These are phyloP conservation scores for Fusarium sp. DNA, from an alignment of 2,329 filamentous ascomycete species.

Conservation along the genomic window DNA sequence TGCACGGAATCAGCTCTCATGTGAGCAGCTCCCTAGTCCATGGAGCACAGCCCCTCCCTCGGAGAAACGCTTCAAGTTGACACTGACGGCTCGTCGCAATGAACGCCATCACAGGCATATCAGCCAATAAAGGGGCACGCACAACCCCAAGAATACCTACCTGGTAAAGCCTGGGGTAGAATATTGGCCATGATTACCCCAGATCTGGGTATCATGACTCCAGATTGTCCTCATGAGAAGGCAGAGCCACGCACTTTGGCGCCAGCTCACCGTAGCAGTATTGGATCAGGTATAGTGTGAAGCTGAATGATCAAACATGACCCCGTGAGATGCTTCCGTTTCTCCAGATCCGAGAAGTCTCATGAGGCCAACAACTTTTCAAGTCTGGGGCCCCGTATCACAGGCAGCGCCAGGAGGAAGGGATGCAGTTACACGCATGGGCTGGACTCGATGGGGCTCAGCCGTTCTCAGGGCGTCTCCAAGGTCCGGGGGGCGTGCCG, in stretches of 20 bases:
- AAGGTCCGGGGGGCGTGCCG: slow-evolving; percentile 20
- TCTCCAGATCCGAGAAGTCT: slow-evolving; percentile 16
- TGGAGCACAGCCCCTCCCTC: slow-evolving; percentile 13
- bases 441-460: background rate
- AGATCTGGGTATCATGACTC: slow-evolving; percentile 16
- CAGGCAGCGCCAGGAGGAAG: slow-evolving; percentile 35
- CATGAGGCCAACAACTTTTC: slow-evolving; percentile 24
- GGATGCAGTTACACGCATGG: slow-evolving; percentile 24
- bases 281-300: slow-evolving; percentile 9
- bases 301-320: background rate
- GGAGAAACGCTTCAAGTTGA: slow-evolving; percentile 19
- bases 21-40: slow-evolving; percentile 25
- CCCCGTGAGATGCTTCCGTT: slow-evolving; percentile 16
- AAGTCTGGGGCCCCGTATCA: slow-evolving; percentile 41
- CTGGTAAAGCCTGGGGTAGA: slow-evolving; percentile 9
- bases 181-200: slow-evolving; percentile 9
- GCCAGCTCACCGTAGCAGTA: background rate
- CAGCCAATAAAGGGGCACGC: slow-evolving; percentile 10
- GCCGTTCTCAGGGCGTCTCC: slow-evolving; percentile 22
- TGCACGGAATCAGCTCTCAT: slow-evolving; percentile 5
- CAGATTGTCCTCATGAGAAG: slow-evolving; percentile 14
- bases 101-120: slow-evolving; percentile 5
- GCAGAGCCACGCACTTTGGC: slow-evolving; percentile 10
- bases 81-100: slow-evolving; percentile 6
- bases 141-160: slow-evolving; percentile 17